Evolutionary conservation across 116 monocot genomes (phyloP).

Genomic region (Cymodocea nodosa): DNA sequence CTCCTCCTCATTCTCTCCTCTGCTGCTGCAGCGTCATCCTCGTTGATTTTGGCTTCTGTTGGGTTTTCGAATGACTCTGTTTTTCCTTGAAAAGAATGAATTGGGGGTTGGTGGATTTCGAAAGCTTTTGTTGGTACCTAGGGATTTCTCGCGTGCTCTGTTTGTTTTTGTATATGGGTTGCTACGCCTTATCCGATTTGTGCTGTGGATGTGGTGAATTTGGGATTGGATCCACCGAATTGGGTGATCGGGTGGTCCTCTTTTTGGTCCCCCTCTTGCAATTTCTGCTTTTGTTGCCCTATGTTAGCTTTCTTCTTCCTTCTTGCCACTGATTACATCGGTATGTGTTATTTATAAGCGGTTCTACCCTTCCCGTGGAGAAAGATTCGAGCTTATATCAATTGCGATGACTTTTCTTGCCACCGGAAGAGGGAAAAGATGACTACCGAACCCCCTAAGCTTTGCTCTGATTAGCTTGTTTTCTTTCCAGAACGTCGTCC

Average conservation of each 20-base stretch:
- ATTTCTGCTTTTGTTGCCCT: too few relatives aligned
- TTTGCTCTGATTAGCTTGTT: neutral
- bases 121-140: too few relatives aligned
- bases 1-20: neutral
- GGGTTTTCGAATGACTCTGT: neutral
- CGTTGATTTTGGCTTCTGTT: neutral
- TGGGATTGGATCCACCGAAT: neutral
- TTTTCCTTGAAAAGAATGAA: too few relatives aligned
- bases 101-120: too few relatives aligned
- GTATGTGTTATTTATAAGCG: neutral
- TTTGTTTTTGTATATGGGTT: neutral
- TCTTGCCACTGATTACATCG: neutral
- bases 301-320: neutral
- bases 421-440: neutral
- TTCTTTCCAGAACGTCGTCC: constrained; percentile 24
- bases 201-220: neutral
- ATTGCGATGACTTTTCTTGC: constrained; percentile 1
- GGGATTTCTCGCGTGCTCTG: neutral
- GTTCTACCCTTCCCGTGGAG: neutral
- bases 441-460: neutral
- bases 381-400: constrained; percentile 1
- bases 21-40: neutral
- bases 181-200: neutral
- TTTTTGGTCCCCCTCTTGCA: neutral
- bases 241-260: neutral